Evolutionary conservation across 2,329 filamentous ascomycete species (phyloP), one percentile per base, ranked within the genome.

Genomic region (Xylaria sp.): DNA sequence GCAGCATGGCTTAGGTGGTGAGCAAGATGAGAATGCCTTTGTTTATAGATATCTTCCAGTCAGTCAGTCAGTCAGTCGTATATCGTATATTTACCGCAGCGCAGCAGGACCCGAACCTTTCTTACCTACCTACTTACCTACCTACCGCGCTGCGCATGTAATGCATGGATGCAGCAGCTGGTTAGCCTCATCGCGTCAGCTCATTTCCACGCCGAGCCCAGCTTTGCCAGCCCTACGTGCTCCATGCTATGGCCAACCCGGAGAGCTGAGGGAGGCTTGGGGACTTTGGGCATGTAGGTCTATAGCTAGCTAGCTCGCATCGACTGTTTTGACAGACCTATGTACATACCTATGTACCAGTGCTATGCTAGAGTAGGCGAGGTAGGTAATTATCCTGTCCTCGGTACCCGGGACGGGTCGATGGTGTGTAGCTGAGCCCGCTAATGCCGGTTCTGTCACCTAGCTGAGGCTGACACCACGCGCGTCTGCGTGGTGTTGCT

Each of bases 261-360:
- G 34, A 39, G 57, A 55, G 65, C 65, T 68, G 61, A 59, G 52
- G 39, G 41, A 59, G 34, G 34, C 44, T 58, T 55, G 28, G 50
- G 32, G 32, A 56, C 39, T 58, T 62, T 62, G 61, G 55, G 44
- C 50, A 70, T 70, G 68, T 60, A 70, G 63, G 64, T 55, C 58
- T 63, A 54, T 23, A 28, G 41, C 13, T 18, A 44, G 13, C 18
- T n/a, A 46, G 41, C 18, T 20, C 15, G 15, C 2, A 46, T 44
- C 13, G 12, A n/a, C 18, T 28, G 28, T 28, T 28, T 28, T 28
- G 4, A 12, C 13, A 5, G 2, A 41, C 39, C 4, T 18, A 41
- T 13, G 0, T 41, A 41, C 12, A 2, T 41, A 48, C n/a, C 15
- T 46, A 46, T n/a, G 2, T 9, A 8, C n/a, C 18, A 18, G 5